These are phyloP conservation scores for Staphylotrichum longicolle DNA, from an alignment of 495 filamentous ascomycete species.

Conservation along the genomic window DNA sequence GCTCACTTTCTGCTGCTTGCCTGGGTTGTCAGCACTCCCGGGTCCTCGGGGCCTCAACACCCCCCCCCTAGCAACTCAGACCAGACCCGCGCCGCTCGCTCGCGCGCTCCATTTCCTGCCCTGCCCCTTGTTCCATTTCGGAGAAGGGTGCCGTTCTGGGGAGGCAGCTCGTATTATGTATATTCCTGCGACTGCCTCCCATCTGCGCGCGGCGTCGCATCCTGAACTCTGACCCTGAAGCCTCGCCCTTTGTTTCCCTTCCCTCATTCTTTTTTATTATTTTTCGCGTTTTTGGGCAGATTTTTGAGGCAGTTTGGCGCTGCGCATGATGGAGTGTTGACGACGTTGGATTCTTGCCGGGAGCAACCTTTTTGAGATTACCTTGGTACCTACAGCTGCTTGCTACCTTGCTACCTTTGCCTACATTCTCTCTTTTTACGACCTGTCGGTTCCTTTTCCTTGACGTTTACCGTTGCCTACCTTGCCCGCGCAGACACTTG, in stretches of 20 bases:
- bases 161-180: constrained; percentile 3
- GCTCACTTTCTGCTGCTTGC: no score
- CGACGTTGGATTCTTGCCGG: constrained; percentile 7
- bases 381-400: neutral
- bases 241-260: neutral
- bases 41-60: constrained; percentile 2
- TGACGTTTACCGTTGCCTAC: constrained; percentile 15
- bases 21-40: neutral
- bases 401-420: neutral
- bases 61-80: no score
- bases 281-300: neutral
- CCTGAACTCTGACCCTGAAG: constrained; percentile 35
- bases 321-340: constrained; percentile 12
- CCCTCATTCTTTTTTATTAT: constrained; percentile 22
- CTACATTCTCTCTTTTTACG: constrained; percentile 12
- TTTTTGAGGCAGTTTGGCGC: neutral
- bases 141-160: neutral
- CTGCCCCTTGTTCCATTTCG: constrained; percentile 2
- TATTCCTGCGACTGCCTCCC: constrained; percentile 12
- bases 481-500: neutral
- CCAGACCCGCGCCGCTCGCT: neutral
- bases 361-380: neutral
- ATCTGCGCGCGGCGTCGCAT: constrained; percentile 30
- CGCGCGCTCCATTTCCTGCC: constrained; percentile 2
- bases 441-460: constrained; percentile 14